A percentile compares a stretch with the other conserved stretches of the same genome.
phyloP scores from a whole-genome alignment of 345 rosid species.

The Barbarea vulgaris region DNA sequence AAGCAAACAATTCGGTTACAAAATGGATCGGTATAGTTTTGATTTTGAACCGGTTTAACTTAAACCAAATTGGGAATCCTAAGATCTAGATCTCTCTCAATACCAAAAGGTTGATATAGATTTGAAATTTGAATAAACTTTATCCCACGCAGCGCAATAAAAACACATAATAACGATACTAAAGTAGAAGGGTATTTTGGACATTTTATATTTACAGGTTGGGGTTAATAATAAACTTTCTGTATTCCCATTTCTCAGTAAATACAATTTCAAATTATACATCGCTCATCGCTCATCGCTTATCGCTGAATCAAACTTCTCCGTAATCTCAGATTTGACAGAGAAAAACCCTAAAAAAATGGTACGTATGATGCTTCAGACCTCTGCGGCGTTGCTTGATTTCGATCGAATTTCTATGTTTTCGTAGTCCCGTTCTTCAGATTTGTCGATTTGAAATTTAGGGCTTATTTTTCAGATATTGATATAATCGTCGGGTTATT shows the following conservation, averaged over 20 bases:
- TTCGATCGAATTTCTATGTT: not conserved
- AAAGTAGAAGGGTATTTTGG: slow-evolving; percentile 24
- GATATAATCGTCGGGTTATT: not conserved
- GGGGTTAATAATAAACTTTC: not conserved
- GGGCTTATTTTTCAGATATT: not conserved
- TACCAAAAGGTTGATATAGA: not conserved
- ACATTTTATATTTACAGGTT: not conserved
- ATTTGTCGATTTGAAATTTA: slow-evolving; percentile 25
- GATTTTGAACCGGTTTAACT: not conserved
- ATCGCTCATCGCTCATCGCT: slow-evolving; percentile 24
- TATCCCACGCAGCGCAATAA: slow-evolving; percentile 5
- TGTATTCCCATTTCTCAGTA: not conserved
- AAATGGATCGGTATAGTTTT: not conserved
- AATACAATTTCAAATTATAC: not conserved
- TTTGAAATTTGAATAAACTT: slow-evolving; percentile 28
- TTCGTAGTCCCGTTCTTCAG: slow-evolving; percentile 1
- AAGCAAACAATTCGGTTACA: not conserved
- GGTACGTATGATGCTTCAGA: slow-evolving; percentile 20
- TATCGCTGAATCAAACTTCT: slow-evolving; percentile 8
- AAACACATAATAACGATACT: slow-evolving; percentile 20
- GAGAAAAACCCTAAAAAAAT: slow-evolving; percentile 19
- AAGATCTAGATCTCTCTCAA: not conserved
- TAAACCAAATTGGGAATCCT: not conserved
- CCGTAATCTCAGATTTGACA: slow-evolving; percentile 2
- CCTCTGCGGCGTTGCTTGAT: not conserved